Percentiles rank a stretch among this genome's conserved stretches.
phyloP scores from a whole-genome alignment of 768 basidiomycete species.

The Mycena chlorophos region DNA sequence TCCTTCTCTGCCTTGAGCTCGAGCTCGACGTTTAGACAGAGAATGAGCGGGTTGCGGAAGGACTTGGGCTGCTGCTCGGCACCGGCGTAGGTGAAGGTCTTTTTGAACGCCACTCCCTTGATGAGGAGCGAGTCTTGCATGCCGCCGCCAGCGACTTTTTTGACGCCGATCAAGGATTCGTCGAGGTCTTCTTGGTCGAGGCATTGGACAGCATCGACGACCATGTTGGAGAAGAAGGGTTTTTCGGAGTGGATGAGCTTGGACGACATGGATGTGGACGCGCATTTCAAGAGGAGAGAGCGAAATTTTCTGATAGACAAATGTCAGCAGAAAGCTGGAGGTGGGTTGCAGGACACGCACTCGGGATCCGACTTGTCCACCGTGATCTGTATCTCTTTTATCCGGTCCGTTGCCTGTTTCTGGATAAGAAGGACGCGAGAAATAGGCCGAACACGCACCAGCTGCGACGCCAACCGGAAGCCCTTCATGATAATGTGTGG shows the following conservation, averaged over 20 bases:
- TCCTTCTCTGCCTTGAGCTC: slow-evolving; percentile 99
- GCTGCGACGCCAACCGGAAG: slow-evolving; percentile 79
- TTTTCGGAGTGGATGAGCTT: slow-evolving; percentile 99
- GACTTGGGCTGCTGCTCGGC: slow-evolving; percentile 98
- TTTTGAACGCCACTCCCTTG: slow-evolving; percentile 95
- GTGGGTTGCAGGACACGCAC: slow-evolving; percentile 48
- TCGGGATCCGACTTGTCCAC: slow-evolving; percentile 89
- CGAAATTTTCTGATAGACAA: slow-evolving; percentile 76
- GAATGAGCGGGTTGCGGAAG: slow-evolving; percentile 84
- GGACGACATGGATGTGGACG: slow-evolving; percentile 99
- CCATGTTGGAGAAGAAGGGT: slow-evolving; percentile 98
- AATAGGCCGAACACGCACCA: slow-evolving; percentile 53
- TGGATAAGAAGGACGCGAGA: slow-evolving; percentile 14
- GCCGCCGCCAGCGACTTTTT: slow-evolving; percentile 96
- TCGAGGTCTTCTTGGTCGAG: slow-evolving; percentile 93
- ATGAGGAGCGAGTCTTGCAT: slow-evolving; percentile 95
- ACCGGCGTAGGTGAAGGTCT: slow-evolving; percentile 98
- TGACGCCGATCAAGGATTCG: slow-evolving; percentile 93
- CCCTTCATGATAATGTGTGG: slow-evolving; percentile 98
- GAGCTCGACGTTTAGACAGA: slow-evolving; percentile 95
- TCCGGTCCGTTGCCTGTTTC: slow-evolving; percentile 75
- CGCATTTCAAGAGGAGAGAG: slow-evolving; percentile 92
- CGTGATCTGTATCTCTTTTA: slow-evolving; percentile 85
- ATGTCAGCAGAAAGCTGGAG: slow-evolving; percentile 19
- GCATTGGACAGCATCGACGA: slow-evolving; percentile 92